A percentile compares a stretch with the other conserved stretches of the same genome.
Conservation (phyloP, 805 yeast genomes). For the Ogataea angusta region DNA sequence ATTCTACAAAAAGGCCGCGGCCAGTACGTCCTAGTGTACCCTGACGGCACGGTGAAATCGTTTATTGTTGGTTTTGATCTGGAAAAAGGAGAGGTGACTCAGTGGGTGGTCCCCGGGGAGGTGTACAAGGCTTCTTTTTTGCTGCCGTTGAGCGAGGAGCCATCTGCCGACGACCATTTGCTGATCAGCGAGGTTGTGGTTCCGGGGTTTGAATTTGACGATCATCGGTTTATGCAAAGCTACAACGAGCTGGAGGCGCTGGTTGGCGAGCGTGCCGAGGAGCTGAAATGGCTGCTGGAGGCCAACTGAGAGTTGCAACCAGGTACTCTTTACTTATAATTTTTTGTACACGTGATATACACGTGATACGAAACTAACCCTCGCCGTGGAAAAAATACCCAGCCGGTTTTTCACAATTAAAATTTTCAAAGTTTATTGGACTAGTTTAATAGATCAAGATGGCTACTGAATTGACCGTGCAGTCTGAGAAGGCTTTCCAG, state of each 20-base stretch:
- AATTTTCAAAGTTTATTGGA: slow-evolving; percentile 12
- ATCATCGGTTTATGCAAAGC: slow-evolving; percentile 44
- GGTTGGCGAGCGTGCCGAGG: slow-evolving; percentile 38
- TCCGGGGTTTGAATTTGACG: slow-evolving; percentile 58
- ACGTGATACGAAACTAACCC: slow-evolving; percentile 4
- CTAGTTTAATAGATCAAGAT: slow-evolving; percentile 45
- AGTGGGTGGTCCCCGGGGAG: slow-evolving; percentile 65
- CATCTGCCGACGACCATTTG: slow-evolving; percentile 37
- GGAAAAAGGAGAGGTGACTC: slow-evolving; percentile 46
- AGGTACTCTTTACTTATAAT: background rate
- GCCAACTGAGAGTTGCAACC: background rate
- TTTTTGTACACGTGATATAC: slow-evolving; percentile 1
- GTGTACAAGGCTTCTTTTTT: slow-evolving; percentile 55
- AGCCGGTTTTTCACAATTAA: slow-evolving; percentile 11
- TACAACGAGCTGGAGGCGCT: slow-evolving; percentile 31
- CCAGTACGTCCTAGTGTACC: slow-evolving; percentile 50
- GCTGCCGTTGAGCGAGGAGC: slow-evolving; percentile 33
- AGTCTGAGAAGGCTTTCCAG: slow-evolving; percentile 99
- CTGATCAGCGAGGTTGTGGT: slow-evolving; percentile 57
- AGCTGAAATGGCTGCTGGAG: slow-evolving; percentile 38
- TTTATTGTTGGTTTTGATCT: slow-evolving; percentile 53
- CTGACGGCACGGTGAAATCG: slow-evolving; percentile 46
- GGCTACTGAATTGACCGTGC: slow-evolving; percentile 99
- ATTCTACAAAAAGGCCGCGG: slow-evolving; percentile 55
- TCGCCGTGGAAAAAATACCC: slow-evolving; percentile 7